These are phyloP conservation scores for Fagopyrum tataricum DNA, from an alignment of 148 eudicot species.

Conservation along the genomic window DNA sequence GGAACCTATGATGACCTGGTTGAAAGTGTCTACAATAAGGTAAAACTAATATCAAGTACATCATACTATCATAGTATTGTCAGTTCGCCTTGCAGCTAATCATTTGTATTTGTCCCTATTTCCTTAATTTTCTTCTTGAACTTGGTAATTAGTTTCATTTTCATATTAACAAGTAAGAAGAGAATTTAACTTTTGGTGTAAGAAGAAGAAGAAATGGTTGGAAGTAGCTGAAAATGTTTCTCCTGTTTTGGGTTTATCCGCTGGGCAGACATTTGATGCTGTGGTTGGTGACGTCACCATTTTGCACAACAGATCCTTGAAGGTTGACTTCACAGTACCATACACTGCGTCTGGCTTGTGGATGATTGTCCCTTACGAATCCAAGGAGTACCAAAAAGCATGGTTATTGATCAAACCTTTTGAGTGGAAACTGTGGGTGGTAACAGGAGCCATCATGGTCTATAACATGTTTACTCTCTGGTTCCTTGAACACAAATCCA, in stretches of 20 bases:
- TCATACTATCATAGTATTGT: too few species aligned
- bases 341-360: constrained; percentile 30
- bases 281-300: constrained; percentile 42
- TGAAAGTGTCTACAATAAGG: constrained; percentile 28
- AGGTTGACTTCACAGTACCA: constrained; percentile 44
- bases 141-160: not conserved
- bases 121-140: not conserved
- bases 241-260: not conserved
- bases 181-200: too few species aligned
- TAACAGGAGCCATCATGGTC: constrained; percentile 18
- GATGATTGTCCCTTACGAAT: constrained; percentile 33
- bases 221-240: not conserved
- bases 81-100: not conserved
- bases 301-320: constrained; percentile 23
- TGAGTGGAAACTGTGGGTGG: constrained; percentile 29
- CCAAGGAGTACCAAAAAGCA: constrained; percentile 24
- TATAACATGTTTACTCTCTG: constrained; percentile 32
- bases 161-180: too few species aligned
- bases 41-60: not conserved
- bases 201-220: too few species aligned
- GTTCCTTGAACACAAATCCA: constrained; percentile 27
- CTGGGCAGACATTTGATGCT: constrained; percentile 30
- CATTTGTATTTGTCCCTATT: too few species aligned
- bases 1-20: constrained; percentile 39
- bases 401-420: constrained; percentile 40